These are phyloP conservation scores for Pharus latifolius DNA, from an alignment of 176 grass and related monocot species.

Conservation along the genomic window DNA sequence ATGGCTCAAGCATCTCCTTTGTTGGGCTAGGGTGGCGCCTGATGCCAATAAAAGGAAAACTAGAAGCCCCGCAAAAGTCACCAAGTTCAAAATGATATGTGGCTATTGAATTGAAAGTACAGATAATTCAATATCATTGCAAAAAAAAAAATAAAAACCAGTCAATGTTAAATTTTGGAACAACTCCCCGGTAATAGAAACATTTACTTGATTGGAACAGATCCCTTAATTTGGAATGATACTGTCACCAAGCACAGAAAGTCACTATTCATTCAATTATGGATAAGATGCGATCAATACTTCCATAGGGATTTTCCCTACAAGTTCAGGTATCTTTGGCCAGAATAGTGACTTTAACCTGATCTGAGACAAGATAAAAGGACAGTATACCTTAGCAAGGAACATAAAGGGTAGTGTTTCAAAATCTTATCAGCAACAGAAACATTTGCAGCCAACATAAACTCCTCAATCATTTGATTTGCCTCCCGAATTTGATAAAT, in stretches of 20 bases:
- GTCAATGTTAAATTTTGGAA: background rate
- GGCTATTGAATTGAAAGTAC: background rate
- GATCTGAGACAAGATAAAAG: background rate
- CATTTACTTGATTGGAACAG: too few species aligned
- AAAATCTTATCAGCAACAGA: slow-evolving; percentile 96
- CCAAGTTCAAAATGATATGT: background rate
- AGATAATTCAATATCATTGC: background rate
- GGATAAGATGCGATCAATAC: background rate
- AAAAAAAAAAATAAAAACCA: background rate
- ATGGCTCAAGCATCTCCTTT: slow-evolving; percentile 98
- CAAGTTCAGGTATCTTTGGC: background rate
- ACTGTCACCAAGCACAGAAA: background rate
- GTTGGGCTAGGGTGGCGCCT: slow-evolving; percentile 92
- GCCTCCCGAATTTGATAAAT: slow-evolving; percentile 99
- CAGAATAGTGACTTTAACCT: background rate
- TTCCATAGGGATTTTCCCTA: background rate
- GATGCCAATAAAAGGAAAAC: slow-evolving; percentile 29
- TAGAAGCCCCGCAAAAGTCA: slow-evolving; percentile 13
- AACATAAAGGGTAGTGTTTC: slow-evolving; percentile 74
- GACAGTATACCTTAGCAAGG: slow-evolving; percentile 67
- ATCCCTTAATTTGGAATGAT: too few species aligned
- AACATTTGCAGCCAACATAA: slow-evolving; percentile 95
- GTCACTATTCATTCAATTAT: background rate
- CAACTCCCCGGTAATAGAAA: background rate
- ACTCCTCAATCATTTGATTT: slow-evolving; percentile 99